These are phyloP conservation scores for Mycena leptocephala DNA, from an alignment of 768 basidiomycete genomes.

Conservation along the genomic window DNA sequence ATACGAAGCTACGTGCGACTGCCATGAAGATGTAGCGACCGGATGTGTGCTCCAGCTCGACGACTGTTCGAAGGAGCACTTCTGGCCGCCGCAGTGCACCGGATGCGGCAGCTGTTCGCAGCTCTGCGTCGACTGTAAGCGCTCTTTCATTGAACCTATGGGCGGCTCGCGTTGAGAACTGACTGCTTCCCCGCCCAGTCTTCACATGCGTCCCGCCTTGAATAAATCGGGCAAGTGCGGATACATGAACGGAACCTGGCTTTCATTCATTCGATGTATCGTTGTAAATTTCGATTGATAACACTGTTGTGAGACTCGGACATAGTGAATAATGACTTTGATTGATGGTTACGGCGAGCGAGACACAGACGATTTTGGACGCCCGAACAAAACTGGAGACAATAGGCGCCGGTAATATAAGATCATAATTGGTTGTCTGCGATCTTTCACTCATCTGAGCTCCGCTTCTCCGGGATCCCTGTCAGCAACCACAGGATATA, in stretches of 20 bases:
- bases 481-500: neutral
- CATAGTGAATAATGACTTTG: neutral
- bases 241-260: neutral
- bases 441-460: neutral
- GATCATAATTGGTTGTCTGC: neutral
- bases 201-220: neutral
- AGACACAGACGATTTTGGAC: neutral
- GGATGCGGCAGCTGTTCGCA: neutral
- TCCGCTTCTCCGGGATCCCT: neutral
- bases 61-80: neutral
- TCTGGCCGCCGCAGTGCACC: constrained; percentile 1
- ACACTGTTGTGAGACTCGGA: neutral
- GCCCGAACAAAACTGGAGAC: neutral
- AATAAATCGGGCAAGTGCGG: neutral
- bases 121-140: constrained; percentile 5
- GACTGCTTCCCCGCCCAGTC: neutral
- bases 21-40: neutral
- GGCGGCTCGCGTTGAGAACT: neutral
- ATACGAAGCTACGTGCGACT: neutral
- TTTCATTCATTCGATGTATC: neutral
- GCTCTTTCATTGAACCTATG: neutral
- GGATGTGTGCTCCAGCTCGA: neutral
- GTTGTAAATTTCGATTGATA: neutral
- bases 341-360: neutral
- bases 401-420: neutral